Percentiles rank a stretch among this genome's conserved stretches.
Evolutionary conservation across 2,329 filamentous ascomycete species (phyloP).

Genomic region (Stachybotrys chlorohalonatus): DNA sequence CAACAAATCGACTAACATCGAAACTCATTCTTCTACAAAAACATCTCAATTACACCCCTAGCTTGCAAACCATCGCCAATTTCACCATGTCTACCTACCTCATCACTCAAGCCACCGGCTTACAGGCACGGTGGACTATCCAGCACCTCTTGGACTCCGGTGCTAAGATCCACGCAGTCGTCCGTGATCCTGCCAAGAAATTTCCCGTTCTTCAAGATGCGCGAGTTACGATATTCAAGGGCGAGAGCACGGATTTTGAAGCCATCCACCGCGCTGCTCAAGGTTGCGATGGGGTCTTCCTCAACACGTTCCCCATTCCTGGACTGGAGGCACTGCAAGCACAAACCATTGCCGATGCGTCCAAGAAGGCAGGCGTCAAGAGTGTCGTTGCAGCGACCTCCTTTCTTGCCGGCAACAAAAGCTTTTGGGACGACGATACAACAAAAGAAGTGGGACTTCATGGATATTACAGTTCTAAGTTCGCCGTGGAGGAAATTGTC

Average conservation of each 20-base stretch:
- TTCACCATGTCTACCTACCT: conserved; percentile 22
- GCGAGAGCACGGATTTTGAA: conserved; percentile 21
- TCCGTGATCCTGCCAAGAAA: conserved; percentile 21
- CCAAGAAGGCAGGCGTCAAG: conserved; percentile 20
- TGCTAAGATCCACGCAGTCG: conserved; percentile 24
- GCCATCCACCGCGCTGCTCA: conserved; percentile 19
- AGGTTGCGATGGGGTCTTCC: conserved; percentile 22
- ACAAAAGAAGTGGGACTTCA: conserved; percentile 7
- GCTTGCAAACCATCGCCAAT: background rate
- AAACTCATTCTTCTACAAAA: background rate
- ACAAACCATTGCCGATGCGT: conserved; percentile 18
- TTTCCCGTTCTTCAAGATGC: conserved; percentile 13
- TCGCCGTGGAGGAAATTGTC: conserved; percentile 22
- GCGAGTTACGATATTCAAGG: conserved; percentile 23
- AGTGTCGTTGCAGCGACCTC: conserved; percentile 18
- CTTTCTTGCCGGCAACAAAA: conserved; percentile 6
- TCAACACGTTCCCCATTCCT: conserved; percentile 14
- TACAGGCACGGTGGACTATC: conserved; percentile 20
- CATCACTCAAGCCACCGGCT: conserved; percentile 24
- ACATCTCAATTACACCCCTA: background rate
- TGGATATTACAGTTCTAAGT: conserved; percentile 27
- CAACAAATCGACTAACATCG: background rate
- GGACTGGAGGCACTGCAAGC: conserved; percentile 20
- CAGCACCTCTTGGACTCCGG: conserved; percentile 22
- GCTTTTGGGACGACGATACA: conserved; percentile 12